Conservation (phyloP, 768 basidiomycete genomes). For the Lactarius psammicola region DNA sequence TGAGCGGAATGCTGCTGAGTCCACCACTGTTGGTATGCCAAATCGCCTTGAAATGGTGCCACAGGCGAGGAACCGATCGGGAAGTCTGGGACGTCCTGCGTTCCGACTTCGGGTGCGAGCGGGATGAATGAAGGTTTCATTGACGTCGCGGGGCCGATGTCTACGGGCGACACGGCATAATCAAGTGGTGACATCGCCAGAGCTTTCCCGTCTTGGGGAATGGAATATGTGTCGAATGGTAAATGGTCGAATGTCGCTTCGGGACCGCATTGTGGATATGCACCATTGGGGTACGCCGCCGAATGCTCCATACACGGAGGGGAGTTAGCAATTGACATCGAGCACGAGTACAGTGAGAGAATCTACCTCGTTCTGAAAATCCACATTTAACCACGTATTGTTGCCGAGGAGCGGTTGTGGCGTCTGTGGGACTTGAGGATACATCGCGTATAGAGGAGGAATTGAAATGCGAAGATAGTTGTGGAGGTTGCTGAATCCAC, state of each 20-base stretch:
- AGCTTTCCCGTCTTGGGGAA: background rate
- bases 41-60: background rate
- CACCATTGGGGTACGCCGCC: background rate
- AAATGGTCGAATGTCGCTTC: background rate
- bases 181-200: background rate
- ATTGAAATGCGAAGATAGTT: background rate
- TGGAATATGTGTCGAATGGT: background rate
- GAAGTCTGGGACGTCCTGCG: background rate
- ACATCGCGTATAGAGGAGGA: background rate
- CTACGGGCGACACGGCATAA: background rate
- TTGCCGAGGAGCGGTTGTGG: background rate
- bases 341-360: background rate
- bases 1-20: background rate
- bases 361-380: conserved; percentile 1
- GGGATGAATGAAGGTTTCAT: background rate
- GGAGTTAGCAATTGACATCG: background rate
- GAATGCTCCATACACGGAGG: background rate
- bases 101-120: background rate
- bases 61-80: background rate
- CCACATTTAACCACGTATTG: background rate
- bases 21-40: background rate
- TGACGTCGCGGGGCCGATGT: background rate
- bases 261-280: background rate
- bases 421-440: background rate
- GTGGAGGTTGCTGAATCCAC: background rate